A percentile compares a stretch with the other conserved stretches of the same genome.
phyloP scores from a whole-genome alignment of 1,139 yeast species.

The Nadsonia commutata region DNA sequence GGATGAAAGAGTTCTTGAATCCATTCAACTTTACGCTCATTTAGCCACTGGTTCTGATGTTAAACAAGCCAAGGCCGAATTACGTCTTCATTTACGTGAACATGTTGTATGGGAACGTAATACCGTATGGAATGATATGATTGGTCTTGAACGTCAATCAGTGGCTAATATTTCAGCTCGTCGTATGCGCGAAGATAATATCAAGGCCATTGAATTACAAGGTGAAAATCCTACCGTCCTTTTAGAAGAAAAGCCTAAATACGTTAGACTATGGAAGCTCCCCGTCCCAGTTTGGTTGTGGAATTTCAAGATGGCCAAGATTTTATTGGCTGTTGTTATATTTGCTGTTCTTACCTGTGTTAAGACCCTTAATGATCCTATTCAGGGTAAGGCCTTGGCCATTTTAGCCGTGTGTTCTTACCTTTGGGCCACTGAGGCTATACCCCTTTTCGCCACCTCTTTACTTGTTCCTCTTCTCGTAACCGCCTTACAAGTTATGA shows the following conservation, averaged over 20 bases:
- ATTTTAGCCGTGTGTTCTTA: constrained; percentile 64
- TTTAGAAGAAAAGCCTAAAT: constrained; percentile 6
- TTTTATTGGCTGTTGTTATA: constrained; percentile 33
- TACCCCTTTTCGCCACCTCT: constrained; percentile 79
- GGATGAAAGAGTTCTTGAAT: constrained; percentile 32
- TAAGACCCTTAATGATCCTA: constrained; percentile 26
- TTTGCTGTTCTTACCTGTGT: constrained; percentile 36
- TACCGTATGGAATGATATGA: constrained; percentile 95
- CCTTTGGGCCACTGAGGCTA: constrained; percentile 88
- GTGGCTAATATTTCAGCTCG: constrained; percentile 36
- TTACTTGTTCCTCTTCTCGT: constrained; percentile 65
- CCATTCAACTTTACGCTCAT: constrained; percentile 36
- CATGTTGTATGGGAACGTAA: constrained; percentile 94
- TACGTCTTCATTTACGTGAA: constrained; percentile 67
- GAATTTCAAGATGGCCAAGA: constrained; percentile 12
- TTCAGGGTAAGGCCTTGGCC: constrained; percentile 72
- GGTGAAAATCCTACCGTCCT: constrained; percentile 8
- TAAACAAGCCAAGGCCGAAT: constrained; percentile 46
- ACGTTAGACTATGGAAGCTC: constrained; percentile 10
- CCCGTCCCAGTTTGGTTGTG: constrained; percentile 13
- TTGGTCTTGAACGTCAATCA: constrained; percentile 63
- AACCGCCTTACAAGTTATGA: constrained; percentile 57
- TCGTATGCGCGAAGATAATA: constrained; percentile 14
- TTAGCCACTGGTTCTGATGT: constrained; percentile 29
- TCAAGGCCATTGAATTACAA: constrained; percentile 10